Evolutionary conservation across 1,284 basidiomycete species (phyloP).

Genomic region (Anthracocystis walkeri): DNA sequence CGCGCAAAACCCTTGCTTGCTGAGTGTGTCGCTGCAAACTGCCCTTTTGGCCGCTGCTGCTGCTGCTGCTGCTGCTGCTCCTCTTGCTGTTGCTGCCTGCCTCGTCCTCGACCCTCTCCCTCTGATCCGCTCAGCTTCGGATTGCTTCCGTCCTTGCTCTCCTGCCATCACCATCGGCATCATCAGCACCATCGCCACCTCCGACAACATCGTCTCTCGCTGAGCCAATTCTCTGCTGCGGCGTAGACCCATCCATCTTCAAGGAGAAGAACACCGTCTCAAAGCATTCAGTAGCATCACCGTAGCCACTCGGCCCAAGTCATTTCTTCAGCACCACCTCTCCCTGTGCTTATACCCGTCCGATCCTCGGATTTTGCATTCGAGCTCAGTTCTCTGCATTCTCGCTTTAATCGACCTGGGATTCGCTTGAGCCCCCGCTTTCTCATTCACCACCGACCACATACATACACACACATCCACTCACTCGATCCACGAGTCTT

Average conservation of each 20-base stretch:
- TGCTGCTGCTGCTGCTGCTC: not conserved
- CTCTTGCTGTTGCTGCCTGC: too few relatives aligned
- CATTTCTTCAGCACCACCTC: not conserved
- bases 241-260: too few relatives aligned
- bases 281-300: not conserved
- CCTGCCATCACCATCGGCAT: conserved; percentile 2
- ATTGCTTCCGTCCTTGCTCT: not conserved
- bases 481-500: not conserved
- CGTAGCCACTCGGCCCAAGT: not conserved
- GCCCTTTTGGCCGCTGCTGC: not conserved
- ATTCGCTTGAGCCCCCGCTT: not conserved
- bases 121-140: conserved; percentile 7
- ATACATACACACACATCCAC: not conserved
- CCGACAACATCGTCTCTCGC: not conserved
- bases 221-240: too few relatives aligned
- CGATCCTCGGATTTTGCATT: not conserved
- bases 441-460: not conserved
- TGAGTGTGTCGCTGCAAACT: too few relatives aligned
- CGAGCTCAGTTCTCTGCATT: not conserved
- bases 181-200: not conserved
- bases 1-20: too few relatives aligned
- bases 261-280: not conserved
- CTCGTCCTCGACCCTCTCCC: not conserved
- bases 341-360: not conserved
- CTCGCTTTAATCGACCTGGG: not conserved